Evolutionary conservation across 2,329 filamentous ascomycete species (phyloP).

Genomic region (Colletotrichum higginsianum): DNA sequence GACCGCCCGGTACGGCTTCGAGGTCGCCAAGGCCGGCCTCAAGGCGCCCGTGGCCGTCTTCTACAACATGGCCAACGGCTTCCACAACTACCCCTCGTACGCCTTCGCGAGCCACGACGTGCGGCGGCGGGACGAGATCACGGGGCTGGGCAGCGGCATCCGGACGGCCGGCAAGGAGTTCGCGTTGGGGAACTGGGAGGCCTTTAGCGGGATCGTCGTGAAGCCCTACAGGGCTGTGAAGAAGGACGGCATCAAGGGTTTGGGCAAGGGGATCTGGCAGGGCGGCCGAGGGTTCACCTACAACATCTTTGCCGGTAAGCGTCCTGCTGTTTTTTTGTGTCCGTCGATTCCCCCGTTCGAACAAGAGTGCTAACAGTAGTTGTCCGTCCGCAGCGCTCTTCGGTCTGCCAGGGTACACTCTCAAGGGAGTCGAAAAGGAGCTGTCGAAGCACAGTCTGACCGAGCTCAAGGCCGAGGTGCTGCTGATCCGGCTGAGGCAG

Average conservation of each 20-base stretch:
- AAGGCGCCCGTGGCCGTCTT: slow-evolving; percentile 79
- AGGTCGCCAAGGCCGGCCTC: slow-evolving; percentile 73
- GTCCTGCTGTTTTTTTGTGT: neutral
- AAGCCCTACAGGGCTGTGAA: slow-evolving; percentile 76
- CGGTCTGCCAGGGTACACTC: slow-evolving; percentile 64
- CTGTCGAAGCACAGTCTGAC: slow-evolving; percentile 53
- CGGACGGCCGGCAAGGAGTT: slow-evolving; percentile 77
- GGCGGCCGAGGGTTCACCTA: slow-evolving; percentile 60
- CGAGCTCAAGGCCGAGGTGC: slow-evolving; percentile 51
- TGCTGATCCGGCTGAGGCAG: slow-evolving; percentile 51
- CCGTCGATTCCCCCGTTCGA: neutral
- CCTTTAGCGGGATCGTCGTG: slow-evolving; percentile 75
- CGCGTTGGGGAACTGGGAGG: slow-evolving; percentile 76
- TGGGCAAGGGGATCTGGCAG: slow-evolving; percentile 71
- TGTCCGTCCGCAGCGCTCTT: slow-evolving; percentile 54
- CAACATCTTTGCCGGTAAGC: slow-evolving; percentile 57
- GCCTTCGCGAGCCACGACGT: slow-evolving; percentile 76
- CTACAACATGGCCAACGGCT: slow-evolving; percentile 78
- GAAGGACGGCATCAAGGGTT: slow-evolving; percentile 73
- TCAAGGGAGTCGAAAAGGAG: slow-evolving; percentile 69
- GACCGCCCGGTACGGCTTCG: slow-evolving; percentile 70
- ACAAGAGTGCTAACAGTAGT: slow-evolving; percentile 20
- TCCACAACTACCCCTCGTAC: slow-evolving; percentile 80
- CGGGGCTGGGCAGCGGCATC: slow-evolving; percentile 72
- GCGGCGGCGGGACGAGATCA: slow-evolving; percentile 75